Conservation (phyloP, 495 filamentous ascomycete genomes). For the Thermothielavioides terrestris region DNA sequence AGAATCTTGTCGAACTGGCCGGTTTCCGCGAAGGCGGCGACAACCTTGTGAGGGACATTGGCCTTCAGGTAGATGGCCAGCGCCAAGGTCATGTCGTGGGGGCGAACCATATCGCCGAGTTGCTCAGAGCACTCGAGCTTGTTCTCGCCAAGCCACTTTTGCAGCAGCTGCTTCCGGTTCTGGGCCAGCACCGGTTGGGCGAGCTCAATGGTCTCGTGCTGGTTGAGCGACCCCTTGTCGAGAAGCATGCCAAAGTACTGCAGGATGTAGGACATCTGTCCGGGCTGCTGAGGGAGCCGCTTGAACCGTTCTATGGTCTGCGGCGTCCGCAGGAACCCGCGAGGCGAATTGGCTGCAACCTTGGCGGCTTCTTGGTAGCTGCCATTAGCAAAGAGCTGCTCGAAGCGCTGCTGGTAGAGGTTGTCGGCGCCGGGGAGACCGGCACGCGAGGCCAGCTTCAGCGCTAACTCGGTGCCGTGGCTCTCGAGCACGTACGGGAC, state of each 20-base stretch:
- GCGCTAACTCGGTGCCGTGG: constrained; percentile 79
- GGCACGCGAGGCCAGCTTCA: constrained; percentile 90
- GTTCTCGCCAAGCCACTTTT: constrained; percentile 94
- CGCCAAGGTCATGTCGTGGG: constrained; percentile 80
- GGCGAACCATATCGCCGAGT: constrained; percentile 84
- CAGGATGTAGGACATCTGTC: constrained; percentile 83
- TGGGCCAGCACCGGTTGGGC: constrained; percentile 86
- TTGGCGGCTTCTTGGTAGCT: constrained; percentile 85
- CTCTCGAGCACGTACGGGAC: constrained; percentile 93
- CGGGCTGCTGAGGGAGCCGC: constrained; percentile 61
- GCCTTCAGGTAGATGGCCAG: constrained; percentile 79
- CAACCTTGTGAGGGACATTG: constrained; percentile 81
- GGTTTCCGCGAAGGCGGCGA: constrained; percentile 89
- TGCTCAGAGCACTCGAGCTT: constrained; percentile 95
- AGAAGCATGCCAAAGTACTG: constrained; percentile 97
- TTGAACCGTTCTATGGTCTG: constrained; percentile 95
- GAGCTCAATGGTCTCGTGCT: constrained; percentile 87
- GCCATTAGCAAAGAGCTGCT: constrained; percentile 64
- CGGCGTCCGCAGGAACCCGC: constrained; percentile 86
- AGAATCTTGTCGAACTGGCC: constrained; percentile 95
- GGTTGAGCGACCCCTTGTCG: constrained; percentile 88
- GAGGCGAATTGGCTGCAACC: constrained; percentile 90
- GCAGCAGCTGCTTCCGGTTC: constrained; percentile 87
- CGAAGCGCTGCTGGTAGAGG: constrained; percentile 87
- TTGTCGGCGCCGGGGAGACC: constrained; percentile 92